Conservation (phyloP, 2,329 filamentous ascomycete genomes). For the Sporothrix sp. region DNA sequence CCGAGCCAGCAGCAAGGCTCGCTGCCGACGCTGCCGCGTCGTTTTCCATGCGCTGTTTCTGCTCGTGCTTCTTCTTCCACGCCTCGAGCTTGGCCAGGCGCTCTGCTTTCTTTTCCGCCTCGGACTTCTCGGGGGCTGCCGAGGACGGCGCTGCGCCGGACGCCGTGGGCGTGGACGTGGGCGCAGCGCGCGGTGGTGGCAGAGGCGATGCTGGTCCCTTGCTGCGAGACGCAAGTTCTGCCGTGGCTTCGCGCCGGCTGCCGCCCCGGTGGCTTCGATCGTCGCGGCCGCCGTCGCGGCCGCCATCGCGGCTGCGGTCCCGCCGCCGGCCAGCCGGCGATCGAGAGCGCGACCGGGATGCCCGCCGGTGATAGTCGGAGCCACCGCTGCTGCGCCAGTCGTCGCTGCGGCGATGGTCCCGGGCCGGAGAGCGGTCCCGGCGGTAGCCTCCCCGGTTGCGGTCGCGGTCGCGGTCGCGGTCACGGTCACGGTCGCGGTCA, state of each 20-base stretch:
- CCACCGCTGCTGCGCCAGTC: conserved; percentile 43
- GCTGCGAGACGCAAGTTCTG: conserved; percentile 41
- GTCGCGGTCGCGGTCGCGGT: conserved; percentile 42
- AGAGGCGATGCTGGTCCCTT: neutral
- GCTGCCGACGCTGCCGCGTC: conserved; percentile 38
- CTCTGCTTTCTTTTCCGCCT: conserved; percentile 70
- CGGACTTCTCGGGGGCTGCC: conserved; percentile 38
- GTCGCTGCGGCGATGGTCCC: no score
- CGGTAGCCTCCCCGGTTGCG: conserved; percentile 15
- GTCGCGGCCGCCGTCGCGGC: conserved; percentile 37
- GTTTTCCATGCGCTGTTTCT: conserved; percentile 61
- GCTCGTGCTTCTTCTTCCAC: conserved; percentile 86
- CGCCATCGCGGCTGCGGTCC: conserved; percentile 52
- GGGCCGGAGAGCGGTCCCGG: conserved; percentile 13
- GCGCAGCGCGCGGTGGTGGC: neutral
- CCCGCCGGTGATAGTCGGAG: conserved; percentile 45
- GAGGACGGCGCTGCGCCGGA: no score
- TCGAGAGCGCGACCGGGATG: conserved; percentile 49
- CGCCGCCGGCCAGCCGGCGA: conserved; percentile 46
- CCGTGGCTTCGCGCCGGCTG: conserved; percentile 60
- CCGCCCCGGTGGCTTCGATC: conserved; percentile 51
- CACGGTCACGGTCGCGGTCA: conserved; percentile 32
- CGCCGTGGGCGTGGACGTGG: neutral
- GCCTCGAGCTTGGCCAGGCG: conserved; percentile 73
- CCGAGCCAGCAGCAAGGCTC: conserved; percentile 39